A percentile compares a stretch with the other conserved stretches of the same genome.
These are phyloP conservation scores for Trypanosoma congolense DNA, from an alignment of 208 protist genomes.

Conservation along the genomic window DNA sequence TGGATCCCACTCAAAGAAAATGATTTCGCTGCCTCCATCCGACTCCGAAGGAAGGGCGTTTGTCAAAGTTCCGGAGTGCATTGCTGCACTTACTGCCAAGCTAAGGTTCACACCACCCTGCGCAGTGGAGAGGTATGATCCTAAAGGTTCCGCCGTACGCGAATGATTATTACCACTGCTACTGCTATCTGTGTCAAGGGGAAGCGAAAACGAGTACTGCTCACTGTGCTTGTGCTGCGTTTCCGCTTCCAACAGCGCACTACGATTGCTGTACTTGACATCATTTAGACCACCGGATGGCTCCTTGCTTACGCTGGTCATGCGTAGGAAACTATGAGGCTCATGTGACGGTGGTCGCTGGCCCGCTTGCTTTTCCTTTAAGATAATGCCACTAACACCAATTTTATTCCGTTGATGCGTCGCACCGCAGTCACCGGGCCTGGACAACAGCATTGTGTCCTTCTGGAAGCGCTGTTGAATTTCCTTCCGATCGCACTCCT, in stretches of 20 bases:
- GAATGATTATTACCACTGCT: slow-evolving; percentile 3
- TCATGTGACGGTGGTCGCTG: too few species aligned
- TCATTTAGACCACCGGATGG: too few species aligned
- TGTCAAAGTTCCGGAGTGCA: not conserved
- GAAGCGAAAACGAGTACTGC: not conserved
- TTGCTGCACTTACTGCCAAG: not conserved
- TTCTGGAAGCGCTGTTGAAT: slow-evolving; percentile 5
- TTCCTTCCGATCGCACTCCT: slow-evolving; percentile 8
- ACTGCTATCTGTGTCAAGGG: not conserved
- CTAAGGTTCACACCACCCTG: not conserved
- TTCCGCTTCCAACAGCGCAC: too few species aligned
- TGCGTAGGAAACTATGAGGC: too few species aligned
- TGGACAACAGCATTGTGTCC: slow-evolving; percentile 2
- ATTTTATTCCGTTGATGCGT: not conserved
- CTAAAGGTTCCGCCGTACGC: slow-evolving; percentile 1
- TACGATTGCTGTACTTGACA: too few species aligned
- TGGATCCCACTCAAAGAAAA: slow-evolving; percentile 64
- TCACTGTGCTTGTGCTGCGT: not conserved
- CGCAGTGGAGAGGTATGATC: not conserved
- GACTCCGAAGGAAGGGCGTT: not conserved
- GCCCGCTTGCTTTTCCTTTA: too few species aligned
- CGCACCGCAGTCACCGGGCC: slow-evolving; percentile 1
- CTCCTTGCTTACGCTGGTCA: too few species aligned
- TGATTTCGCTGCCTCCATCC: not conserved
- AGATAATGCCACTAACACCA: too few species aligned